These are phyloP conservation scores for Starmerella powellii DNA, from an alignment of 805 yeast genomes.

Conservation along the genomic window DNA sequence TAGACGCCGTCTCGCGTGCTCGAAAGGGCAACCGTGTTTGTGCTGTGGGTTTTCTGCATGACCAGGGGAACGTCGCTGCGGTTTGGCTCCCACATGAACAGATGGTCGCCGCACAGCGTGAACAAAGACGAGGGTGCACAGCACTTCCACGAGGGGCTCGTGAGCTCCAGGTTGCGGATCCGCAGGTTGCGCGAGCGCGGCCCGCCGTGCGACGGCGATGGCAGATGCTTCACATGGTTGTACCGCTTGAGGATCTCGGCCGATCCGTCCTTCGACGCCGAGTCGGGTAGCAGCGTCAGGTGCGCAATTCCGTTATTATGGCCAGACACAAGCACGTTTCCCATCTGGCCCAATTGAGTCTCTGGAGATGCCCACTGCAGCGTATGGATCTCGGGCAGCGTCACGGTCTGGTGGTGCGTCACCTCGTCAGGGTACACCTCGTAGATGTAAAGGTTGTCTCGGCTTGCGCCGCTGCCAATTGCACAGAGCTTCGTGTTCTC, in stretches of 20 bases:
- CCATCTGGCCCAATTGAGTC: constrained; percentile 30
- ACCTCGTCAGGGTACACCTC: constrained; percentile 34
- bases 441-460: constrained; percentile 41
- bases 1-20: constrained; percentile 39
- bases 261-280: constrained; percentile 29
- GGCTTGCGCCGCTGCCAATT: constrained; percentile 40
- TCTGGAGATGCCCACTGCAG: constrained; percentile 34
- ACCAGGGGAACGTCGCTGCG: constrained; percentile 48
- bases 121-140: constrained; percentile 38
- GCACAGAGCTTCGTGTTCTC: constrained; percentile 37
- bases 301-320: constrained; percentile 67
- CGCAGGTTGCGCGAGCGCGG: constrained; percentile 21
- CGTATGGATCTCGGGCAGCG: constrained; percentile 42
- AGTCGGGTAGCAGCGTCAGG: constrained; percentile 53
- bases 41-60: constrained; percentile 41
- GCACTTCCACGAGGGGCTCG: constrained; percentile 37
- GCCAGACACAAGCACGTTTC: constrained; percentile 48
- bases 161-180: constrained; percentile 31
- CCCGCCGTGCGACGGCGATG: constrained; percentile 13
- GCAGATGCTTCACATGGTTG: constrained; percentile 60
- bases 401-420: constrained; percentile 48
- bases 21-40: constrained; percentile 40
- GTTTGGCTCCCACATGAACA: constrained; percentile 67
- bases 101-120: constrained; percentile 52
- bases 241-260: constrained; percentile 71